Base-by-base conservation (phyloP, 805 yeast genomes). In the Saitoella complicata region DNA sequence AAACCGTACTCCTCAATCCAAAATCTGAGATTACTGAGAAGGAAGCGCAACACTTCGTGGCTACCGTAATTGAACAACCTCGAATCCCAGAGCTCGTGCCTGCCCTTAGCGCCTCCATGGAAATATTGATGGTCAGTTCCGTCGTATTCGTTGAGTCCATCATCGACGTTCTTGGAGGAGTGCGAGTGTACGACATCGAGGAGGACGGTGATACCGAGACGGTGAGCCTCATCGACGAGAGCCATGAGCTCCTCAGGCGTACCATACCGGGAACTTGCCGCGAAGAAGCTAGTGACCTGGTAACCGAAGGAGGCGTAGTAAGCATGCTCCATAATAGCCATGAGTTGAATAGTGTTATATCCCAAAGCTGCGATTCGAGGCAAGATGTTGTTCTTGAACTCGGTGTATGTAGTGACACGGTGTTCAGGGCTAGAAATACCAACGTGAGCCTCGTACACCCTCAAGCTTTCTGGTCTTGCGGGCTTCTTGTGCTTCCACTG, bases 291-390 rank as follows among this genome's bases (percentile, higher is more conserved):
- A 21, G 97, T 87, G 31, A 88, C 78, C 62, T 88, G 98, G 60
- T 88, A 88, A n/a, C 98, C 98, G 60, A 88, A 88, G 1, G 95
- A 84, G 1, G 96, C 98, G 60, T 88, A 88, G 60, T 88, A 88
- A 1, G 98, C 97, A 60, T 88, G 98, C 63, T 88, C 98, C 98
- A 88, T 88, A 39, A 88, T 73, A 0, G 98, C 96, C 98, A 88
- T 88, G 57, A 88, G 69, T 64, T 88, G 98, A 54, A 88, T 80
- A 4, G 94, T 78, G 61, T 91, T 85, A 62, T 88, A 88, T 35
- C 96, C 96, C 48, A 87, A 69, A 50, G 79, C 74, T 53, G 76
- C 76, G 53, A 88, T 83, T 39, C 79, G 70, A n/a, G 97, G 97
- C 49, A 88, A 70, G 8, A 86, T 70, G 51, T 82, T 77, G 39